Percentiles rank a stretch among this genome's conserved stretches.
Evolutionary conservation across 2,329 filamentous ascomycete species (phyloP).

Genomic region (Cytospora paraplurivora): DNA sequence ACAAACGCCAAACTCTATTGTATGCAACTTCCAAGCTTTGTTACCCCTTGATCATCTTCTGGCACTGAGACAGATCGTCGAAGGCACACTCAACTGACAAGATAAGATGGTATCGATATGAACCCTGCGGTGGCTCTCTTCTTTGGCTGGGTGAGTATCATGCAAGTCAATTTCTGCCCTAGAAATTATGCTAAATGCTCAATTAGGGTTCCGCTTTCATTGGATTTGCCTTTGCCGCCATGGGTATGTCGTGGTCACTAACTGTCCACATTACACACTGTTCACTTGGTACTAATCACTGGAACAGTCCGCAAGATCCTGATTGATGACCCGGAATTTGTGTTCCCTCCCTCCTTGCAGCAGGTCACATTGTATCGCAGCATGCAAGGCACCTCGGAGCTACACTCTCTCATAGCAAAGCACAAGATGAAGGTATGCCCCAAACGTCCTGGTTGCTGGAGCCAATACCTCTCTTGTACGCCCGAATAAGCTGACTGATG

Average conservation of each 20-base stretch:
- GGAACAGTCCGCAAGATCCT: slow-evolving; percentile 28
- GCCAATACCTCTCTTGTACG: background rate
- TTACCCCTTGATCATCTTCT: accelerated
- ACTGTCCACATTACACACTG: background rate
- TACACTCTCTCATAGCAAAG: slow-evolving; percentile 8
- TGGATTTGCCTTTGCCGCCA: slow-evolving; percentile 30
- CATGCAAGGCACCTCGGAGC: slow-evolving; percentile 28
- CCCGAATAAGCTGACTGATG: background rate
- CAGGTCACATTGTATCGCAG: slow-evolving; percentile 31
- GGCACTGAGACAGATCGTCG: background rate
- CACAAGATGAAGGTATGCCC: slow-evolving; percentile 22
- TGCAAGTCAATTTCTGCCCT: background rate
- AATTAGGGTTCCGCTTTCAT: slow-evolving; percentile 29
- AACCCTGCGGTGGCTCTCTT: slow-evolving; percentile 31
- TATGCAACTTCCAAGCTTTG: background rate
- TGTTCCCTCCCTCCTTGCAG: slow-evolving; percentile 31
- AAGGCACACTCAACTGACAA: background rate
- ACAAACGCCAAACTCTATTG: slow-evolving; percentile 31
- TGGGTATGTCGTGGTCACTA: slow-evolving; percentile 20
- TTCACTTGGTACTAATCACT: background rate
- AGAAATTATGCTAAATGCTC: background rate
- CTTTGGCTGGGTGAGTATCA: slow-evolving; percentile 25
- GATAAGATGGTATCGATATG: slow-evolving; percentile 27
- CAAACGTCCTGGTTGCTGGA: too few species aligned
- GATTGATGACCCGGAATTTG: slow-evolving; percentile 31